Base-by-base conservation (phyloP, 352 stramenopile genomes). In the Phytophthora aleatoria region DNA sequence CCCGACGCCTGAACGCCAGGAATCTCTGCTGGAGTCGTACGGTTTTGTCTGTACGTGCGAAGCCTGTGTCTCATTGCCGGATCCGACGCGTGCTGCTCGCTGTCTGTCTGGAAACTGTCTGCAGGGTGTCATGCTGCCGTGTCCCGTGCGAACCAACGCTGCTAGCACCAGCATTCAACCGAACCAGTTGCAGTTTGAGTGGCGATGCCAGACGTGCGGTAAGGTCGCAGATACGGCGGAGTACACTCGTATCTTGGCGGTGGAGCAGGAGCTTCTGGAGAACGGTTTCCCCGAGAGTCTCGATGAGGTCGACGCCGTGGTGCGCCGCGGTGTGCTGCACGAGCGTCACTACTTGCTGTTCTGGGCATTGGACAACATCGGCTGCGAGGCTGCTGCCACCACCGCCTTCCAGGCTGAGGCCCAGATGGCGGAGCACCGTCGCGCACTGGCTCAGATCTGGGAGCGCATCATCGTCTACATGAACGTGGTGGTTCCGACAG, bases 321-420 rank as follows among this genome's bases (percentile, higher is more conserved):
- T 92, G 30, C 54, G 61, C 45, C 59, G 69, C 6, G 70, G 72
- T n/a, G 71, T 85, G 53, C 51, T 94, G 27, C 85, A 92, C 42
- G 69, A 76, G 44, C 77, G 67, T 43, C 85, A 94, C 55, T 94
- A 91, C 58, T 59, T 94, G 50, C 67, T 91, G 35, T 94, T 91
- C 71, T 91, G 83, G 81, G 83, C 85, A 0, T 61, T 92, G 12
- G 85, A 94, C 31, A 74, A 73, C 39, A 85, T 93, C 26, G 82
- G 82, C 27, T 91, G 82, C 55, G 80, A 91, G 35, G 72, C 75
- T 7, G 76, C 72, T 24, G 70, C 71, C 16, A 51, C 71, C 9
- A 79, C 59, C 10, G 49, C 74, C 31, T 73, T 79, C 42, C 53
- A 85, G 20, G 57, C 47, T 3, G 79, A 86, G 27, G 65, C 55